Conservation (phyloP, 2,329 filamentous ascomycete genomes). For the Elsinoe australis region DNA sequence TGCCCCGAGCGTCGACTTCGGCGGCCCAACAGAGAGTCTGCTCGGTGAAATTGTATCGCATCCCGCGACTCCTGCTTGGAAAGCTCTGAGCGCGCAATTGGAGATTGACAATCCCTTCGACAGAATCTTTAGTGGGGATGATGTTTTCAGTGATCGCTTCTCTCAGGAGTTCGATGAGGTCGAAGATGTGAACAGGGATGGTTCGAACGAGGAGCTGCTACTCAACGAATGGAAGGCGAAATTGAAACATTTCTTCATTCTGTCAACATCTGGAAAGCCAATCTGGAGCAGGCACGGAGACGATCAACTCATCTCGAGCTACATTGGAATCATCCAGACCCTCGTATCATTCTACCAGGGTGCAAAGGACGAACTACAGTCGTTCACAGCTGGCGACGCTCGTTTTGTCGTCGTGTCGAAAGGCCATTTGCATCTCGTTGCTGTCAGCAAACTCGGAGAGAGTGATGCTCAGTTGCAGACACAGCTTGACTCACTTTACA, state of each 20-base stretch:
- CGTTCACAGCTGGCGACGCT: conserved; percentile 78
- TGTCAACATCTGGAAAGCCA: conserved; percentile 92
- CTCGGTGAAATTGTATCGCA: conserved; percentile 62
- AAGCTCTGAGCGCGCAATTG: conserved; percentile 56
- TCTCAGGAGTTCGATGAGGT: conserved; percentile 70
- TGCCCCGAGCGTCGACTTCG: conserved; percentile 54
- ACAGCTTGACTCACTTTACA: conserved; percentile 90
- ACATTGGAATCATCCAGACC: conserved; percentile 91
- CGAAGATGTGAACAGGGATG: conserved; percentile 49
- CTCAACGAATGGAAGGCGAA: conserved; percentile 80
- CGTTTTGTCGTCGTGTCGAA: conserved; percentile 80
- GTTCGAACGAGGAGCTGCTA: conserved; percentile 49
- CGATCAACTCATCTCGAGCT: conserved; percentile 79
- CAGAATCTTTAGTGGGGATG: conserved; percentile 39
- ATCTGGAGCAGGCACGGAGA: conserved; percentile 96
- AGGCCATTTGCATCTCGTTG: conserved; percentile 85
- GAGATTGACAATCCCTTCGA: conserved; percentile 55
- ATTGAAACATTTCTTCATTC: conserved; percentile 91
- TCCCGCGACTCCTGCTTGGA: conserved; percentile 61
- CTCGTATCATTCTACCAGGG: conserved; percentile 95
- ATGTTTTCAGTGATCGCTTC: conserved; percentile 56
- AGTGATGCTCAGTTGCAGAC: conserved; percentile 79
- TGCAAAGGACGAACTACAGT: conserved; percentile 65
- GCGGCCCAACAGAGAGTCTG: conserved; percentile 72
- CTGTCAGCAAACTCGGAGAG: conserved; percentile 85